Evolutionary conservation across 1,284 basidiomycete genomes (phyloP), one percentile per base, ranked within the genome.

Genomic region (Filobasidium uniguttulatum): DNA sequence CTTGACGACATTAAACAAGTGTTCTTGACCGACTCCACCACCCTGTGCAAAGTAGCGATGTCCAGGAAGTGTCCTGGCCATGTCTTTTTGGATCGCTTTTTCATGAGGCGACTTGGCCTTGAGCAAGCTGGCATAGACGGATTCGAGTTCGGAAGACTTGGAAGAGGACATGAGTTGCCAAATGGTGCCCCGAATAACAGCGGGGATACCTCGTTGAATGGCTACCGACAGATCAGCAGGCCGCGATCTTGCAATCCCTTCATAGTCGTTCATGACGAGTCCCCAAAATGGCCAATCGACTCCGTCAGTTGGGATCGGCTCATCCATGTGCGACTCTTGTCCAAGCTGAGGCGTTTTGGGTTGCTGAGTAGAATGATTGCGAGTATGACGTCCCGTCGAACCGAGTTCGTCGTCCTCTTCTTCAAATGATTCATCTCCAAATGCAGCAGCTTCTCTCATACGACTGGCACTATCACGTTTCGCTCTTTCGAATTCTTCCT

Each of bases 121-220:
- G 47, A 98, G 69, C 20, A 96, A 73, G 38, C 75, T 75, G 38
- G 90, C 73, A 70, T 98, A 99, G 15, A 81, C 79, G 53, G 76
- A 75, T 69, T 98, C 94, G 20, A 97, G 75, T 57, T 83, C 82
- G 6, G 76, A 72, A 60, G 96, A 88, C 69, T 99, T 94, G 5
- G 86, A 87, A 25, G 84, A 87, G 45, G 84, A 88, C 90, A 98
- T 96, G 65, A 97, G 76, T 66, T 98, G 93, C 93, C 93, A 98
- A 14, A 48, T 48, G 12, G 53, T 48, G 43, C 40, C 62, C 58
- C 67, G 57, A 31, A 71, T 69, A 7, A 71, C 69, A 10, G 80
- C 73, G 1, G 91, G 94, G 29, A 99, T 89, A 1, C 93, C 93
- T 50, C 76, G 77, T 60, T 94, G 89, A 53, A 99, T 98, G 1